phyloP scores from a whole-genome alignment of 164 flowering plant genomes.

The Dillenia turbinata region DNA sequence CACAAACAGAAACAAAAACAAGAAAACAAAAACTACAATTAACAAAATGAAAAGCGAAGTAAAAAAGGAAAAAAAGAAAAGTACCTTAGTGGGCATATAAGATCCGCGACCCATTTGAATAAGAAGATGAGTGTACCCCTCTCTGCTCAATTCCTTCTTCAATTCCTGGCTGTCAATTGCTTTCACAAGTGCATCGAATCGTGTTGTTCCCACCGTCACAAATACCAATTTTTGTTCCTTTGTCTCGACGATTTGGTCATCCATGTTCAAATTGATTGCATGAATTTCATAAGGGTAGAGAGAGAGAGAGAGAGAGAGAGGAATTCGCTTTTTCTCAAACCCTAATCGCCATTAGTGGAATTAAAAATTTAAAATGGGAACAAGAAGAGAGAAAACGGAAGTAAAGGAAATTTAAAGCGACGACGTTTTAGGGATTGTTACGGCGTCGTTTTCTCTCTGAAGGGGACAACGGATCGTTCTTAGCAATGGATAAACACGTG shows the following conservation, averaged over 20 bases:
- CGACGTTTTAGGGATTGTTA: too few species aligned
- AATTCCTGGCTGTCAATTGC: slow-evolving; percentile 50
- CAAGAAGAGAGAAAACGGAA: too few species aligned
- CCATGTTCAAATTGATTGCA: too few species aligned
- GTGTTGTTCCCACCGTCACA: slow-evolving; percentile 89
- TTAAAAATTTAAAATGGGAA: too few species aligned
- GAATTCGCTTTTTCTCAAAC: too few species aligned
- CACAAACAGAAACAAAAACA: neutral
- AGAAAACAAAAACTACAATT: neutral
- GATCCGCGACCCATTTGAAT: slow-evolving; percentile 90
- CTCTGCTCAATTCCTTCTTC: slow-evolving; percentile 42
- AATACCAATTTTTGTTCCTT: slow-evolving; percentile 41
- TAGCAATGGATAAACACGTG: too few species aligned
- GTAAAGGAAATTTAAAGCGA: too few species aligned
- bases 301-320: too few species aligned
- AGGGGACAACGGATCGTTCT: too few species aligned
- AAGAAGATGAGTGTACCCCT: slow-evolving; percentile 70
- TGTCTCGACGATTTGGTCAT: neutral
- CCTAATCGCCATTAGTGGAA: too few species aligned
- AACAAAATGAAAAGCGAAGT: neutral
- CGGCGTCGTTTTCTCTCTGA: too few species aligned
- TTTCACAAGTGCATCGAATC: slow-evolving; percentile 77
- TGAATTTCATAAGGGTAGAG: too few species aligned
- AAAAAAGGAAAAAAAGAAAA: neutral
- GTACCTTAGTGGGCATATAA: slow-evolving; percentile 64